Evolutionary conservation across 2,329 filamentous ascomycete genomes (phyloP).

Genomic region (Daldinia sp.): DNA sequence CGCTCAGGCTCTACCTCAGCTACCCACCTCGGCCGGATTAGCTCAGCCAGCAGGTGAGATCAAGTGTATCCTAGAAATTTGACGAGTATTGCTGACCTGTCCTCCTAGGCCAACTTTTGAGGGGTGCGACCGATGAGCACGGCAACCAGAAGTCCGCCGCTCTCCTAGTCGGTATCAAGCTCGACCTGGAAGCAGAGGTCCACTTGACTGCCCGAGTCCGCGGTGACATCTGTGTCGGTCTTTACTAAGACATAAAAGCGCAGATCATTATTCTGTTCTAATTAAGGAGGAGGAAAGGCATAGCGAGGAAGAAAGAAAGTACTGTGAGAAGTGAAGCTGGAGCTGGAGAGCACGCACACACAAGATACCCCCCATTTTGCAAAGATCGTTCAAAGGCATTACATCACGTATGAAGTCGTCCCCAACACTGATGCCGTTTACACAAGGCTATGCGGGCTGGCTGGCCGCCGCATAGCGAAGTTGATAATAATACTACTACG

Average conservation of each 20-base stretch:
- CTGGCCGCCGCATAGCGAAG: slow-evolving; percentile 35
- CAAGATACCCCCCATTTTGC: slow-evolving; percentile 41
- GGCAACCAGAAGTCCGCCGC: slow-evolving; percentile 69
- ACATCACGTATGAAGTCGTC: slow-evolving; percentile 24
- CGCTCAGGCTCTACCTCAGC: slow-evolving; percentile 37
- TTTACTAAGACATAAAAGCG: slow-evolving; percentile 58
- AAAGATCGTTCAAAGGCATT: slow-evolving; percentile 26
- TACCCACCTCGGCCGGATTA: slow-evolving; percentile 46
- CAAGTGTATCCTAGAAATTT: slow-evolving; percentile 29
- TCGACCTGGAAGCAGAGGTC: slow-evolving; percentile 72
- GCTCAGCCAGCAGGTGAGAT: slow-evolving; percentile 47
- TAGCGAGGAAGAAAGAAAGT: slow-evolving; percentile 14
- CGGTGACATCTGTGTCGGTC: slow-evolving; percentile 70
- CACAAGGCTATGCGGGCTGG: slow-evolving; percentile 33
- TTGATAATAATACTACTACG: slow-evolving; percentile 38
- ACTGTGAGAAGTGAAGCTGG: slow-evolving; percentile 30
- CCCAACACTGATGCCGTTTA: slow-evolving; percentile 17
- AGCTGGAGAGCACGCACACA: slow-evolving; percentile 20
- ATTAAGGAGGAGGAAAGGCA: slow-evolving; percentile 16
- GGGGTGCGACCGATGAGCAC: slow-evolving; percentile 67
- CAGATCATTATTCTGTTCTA: slow-evolving; percentile 16
- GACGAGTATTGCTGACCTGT: neutral
- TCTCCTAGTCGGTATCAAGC: slow-evolving; percentile 71
- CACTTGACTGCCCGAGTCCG: slow-evolving; percentile 70
- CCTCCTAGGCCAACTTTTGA: slow-evolving; percentile 64